Evolutionary conservation across 768 basidiomycete genomes (phyloP), one percentile per base, ranked within the genome.

Genomic region (Pluteus cervinus): DNA sequence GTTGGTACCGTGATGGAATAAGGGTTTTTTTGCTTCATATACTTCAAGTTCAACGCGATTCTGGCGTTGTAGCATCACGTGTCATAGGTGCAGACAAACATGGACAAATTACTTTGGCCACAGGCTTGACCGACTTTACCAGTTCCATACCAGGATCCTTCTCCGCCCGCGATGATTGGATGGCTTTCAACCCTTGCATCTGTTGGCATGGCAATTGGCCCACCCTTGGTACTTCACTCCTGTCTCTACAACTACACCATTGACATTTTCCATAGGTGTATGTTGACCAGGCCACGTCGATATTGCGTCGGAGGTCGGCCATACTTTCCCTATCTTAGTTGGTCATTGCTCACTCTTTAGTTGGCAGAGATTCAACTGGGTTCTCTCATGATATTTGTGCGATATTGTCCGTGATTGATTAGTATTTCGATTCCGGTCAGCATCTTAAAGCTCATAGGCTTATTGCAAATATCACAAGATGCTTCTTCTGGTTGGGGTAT

Each of bases 321-420:
- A 16, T 41, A 29, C 30, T 15, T 25, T 12, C n/a, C 39, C 29
- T 47, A 12, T 24, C 36, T 37, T 29, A 25, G 0, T 17, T 22
- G 14, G 6, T 33, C n/a, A 39, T 22, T 15, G 29, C 38, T 36
- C 41, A 17, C 15, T 42, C 17, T 16, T 28, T 21, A 24, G 43
- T 42, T 33, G 26, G 29, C 37, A 90, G 88, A 60, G 85, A 90
- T 48, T 73, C 87, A 4, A 83, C 83, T 26, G 88, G 88, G 3
- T 91, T 91, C 54, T 89, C 88, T 38, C 75, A 76, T 51, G 88
- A 91, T 53, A 79, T 90, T 37, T 89, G 86, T 51, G 88, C 83
- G 6, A 89, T 91, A 41, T 61, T 91, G 79, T 86, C 43, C n/a
- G n/a, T n/a, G n/a, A n/a, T n/a, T n/a, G n/a, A 57, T 63, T 59